Conservation (phyloP, 2,329 filamentous ascomycete species). For the Venturia oleaginea region DNA sequence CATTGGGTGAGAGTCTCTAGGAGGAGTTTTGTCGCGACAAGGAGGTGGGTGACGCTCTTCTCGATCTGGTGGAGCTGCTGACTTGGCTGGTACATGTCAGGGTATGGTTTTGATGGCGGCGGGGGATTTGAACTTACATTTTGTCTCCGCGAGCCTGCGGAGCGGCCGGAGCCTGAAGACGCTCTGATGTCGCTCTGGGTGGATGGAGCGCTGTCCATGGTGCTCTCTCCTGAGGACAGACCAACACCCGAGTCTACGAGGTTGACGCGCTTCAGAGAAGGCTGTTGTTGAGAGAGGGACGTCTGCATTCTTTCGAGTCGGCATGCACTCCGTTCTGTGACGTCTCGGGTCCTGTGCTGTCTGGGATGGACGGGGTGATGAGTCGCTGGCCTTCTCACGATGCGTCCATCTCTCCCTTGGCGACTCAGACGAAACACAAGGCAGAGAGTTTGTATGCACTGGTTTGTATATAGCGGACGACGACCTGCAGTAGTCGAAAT, state of each 20-base stretch:
- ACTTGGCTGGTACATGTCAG: conserved; percentile 44
- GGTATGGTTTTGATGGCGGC: background rate
- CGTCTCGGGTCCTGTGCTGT: background rate
- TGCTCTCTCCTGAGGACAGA: conserved; percentile 27
- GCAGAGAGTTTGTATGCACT: background rate
- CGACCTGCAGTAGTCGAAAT: background rate
- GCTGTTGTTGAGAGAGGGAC: background rate
- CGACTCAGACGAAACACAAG: background rate
- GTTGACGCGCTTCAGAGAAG: conserved; percentile 2
- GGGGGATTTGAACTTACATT: conserved; percentile 15
- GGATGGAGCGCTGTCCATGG: conserved; percentile 35
- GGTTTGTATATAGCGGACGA: background rate
- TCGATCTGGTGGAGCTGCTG: conserved; percentile 90
- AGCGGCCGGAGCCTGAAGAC: conserved; percentile 58
- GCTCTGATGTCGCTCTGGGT: conserved; percentile 47
- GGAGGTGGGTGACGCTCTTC: conserved; percentile 94
- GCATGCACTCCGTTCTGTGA: background rate
- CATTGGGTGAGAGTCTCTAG: conserved; percentile 96
- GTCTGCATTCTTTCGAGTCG: conserved; percentile 2
- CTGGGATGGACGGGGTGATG: background rate
- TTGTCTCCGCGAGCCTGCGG: conserved; percentile 34
- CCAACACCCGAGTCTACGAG: conserved; percentile 1
- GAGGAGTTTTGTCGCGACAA: conserved; percentile 95
- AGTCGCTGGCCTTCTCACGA: background rate
- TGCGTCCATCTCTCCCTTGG: background rate